A percentile compares a stretch with the other conserved stretches of the same genome.
phyloP scores from a whole-genome alignment of 2,329 filamentous ascomycete species.

The Biscogniauxia sp. region DNA sequence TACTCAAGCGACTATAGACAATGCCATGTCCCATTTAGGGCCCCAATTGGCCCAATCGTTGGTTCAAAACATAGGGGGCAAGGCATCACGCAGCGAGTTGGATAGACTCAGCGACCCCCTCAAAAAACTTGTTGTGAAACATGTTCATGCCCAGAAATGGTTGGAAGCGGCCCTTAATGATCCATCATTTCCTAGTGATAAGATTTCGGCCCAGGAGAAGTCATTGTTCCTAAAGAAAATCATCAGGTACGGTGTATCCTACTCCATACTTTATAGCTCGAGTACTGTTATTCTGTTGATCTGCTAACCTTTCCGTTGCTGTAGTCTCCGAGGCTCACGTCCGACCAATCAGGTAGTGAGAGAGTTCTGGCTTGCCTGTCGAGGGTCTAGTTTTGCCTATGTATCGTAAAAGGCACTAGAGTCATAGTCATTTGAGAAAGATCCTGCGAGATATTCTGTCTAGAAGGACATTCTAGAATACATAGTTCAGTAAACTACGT shows the following conservation, averaged over 20 bases:
- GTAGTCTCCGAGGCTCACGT: slow-evolving; percentile 60
- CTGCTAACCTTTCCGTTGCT: not conserved
- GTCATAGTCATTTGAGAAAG: too few relatives aligned
- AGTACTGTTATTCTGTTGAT: not conserved
- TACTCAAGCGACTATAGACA: slow-evolving; percentile 43
- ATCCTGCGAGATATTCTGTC: too few relatives aligned
- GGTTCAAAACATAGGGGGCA: slow-evolving; percentile 65
- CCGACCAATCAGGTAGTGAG: slow-evolving; percentile 65
- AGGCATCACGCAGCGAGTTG: slow-evolving; percentile 68
- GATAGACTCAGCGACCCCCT: slow-evolving; percentile 69
- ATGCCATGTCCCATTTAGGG: slow-evolving; percentile 58
- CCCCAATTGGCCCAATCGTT: slow-evolving; percentile 59
- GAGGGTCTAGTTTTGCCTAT: slow-evolving; percentile 61
- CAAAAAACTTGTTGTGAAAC: slow-evolving; percentile 62
- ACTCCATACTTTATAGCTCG: not conserved
- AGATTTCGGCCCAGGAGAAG: slow-evolving; percentile 59
- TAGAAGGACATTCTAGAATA: too few relatives aligned
- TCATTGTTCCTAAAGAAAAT: slow-evolving; percentile 64
- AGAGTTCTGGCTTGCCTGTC: slow-evolving; percentile 70
- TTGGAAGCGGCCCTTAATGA: slow-evolving; percentile 58
- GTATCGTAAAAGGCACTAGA: slow-evolving; percentile 44
- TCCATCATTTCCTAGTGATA: slow-evolving; percentile 57
- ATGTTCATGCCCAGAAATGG: slow-evolving; percentile 58
- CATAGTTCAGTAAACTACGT: too few relatives aligned
- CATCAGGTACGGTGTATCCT: slow-evolving; percentile 46